Evolutionary conservation across 768 basidiomycete species (phyloP).

Genomic region (Lentinula sp.): DNA sequence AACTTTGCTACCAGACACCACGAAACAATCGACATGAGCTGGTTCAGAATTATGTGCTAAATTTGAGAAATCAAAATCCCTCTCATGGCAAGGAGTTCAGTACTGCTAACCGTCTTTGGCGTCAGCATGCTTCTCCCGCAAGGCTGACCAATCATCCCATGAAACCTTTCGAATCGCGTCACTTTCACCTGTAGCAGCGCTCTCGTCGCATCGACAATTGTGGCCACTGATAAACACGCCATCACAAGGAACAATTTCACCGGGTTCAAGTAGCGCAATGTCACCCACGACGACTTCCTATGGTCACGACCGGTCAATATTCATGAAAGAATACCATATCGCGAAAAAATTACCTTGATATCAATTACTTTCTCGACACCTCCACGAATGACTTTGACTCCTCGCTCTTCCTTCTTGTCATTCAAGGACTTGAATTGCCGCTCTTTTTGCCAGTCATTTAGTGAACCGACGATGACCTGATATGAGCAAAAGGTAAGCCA

Average conservation of each 20-base stretch:
- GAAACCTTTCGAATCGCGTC: conserved; percentile 88
- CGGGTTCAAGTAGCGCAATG: conserved; percentile 86
- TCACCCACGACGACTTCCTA: conserved; percentile 94
- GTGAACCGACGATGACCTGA: conserved; percentile 82
- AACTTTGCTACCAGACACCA: conserved; percentile 89
- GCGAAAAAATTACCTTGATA: conserved; percentile 54
- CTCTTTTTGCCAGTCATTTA: conserved; percentile 99
- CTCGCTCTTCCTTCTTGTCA: conserved; percentile 92
- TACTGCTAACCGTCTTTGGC: conserved; percentile 18
- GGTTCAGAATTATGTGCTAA: conserved; percentile 10
- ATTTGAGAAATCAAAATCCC: neutral
- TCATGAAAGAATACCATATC: conserved; percentile 1
- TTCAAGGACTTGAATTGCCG: conserved; percentile 90
- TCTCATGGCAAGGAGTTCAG: neutral
- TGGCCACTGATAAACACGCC: conserved; percentile 91
- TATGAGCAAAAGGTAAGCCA: neutral
- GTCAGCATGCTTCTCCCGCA: conserved; percentile 28
- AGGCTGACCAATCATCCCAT: conserved; percentile 66
- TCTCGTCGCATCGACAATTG: conserved; percentile 94
- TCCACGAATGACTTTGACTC: conserved; percentile 75
- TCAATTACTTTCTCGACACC: conserved; percentile 69
- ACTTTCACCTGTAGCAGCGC: conserved; percentile 93
- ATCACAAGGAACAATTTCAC: conserved; percentile 94
- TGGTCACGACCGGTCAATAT: conserved; percentile 17
- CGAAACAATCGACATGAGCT: conserved; percentile 82